Evolutionary conservation across 768 basidiomycete genomes (phyloP), one percentile per base, ranked within the genome.

Genomic region (Agaricus bisporus): DNA sequence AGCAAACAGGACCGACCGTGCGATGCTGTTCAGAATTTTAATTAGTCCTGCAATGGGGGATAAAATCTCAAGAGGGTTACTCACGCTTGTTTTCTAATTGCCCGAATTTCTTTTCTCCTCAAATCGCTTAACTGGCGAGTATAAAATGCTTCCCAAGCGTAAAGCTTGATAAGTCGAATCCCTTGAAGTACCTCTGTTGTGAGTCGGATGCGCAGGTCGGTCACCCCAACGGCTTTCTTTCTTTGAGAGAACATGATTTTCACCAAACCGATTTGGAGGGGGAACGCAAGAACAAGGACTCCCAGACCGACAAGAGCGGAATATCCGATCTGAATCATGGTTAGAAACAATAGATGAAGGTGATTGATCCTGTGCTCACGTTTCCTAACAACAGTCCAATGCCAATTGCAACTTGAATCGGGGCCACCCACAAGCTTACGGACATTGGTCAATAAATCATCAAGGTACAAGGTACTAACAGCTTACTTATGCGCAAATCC

Each of bases 151-250:
- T 82, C 82, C 77, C 81, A 85, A 0, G 79, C 79, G 60, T 81
- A 85, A 26, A 76, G 68, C 65, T 87, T 87, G 60, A 87, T 73
- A 4, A 85, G 71, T 3, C 85, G 75, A 51, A 87, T 84, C 39
- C 81, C 81, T 64, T 83, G 82, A 12, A 90, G 66, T 2, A 88
- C 75, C 70, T 88, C 88, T 1, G 78, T 82, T 0, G 80, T 76
- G 20, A 87, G 70, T 12, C 85, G 70, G 10, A 88, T 81, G 11
- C 87, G 77, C 46, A 72, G 72, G 59, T 90, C 88, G 4, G 86
- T 86, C 54, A 86, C 74, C 58, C 79, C 75, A 48, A 87, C 78
- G 26, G 78, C 79, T 58, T 80, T 80, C 51, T 70, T 68, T 29
- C 78, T 73, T 55, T 81, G 79, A 9, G 57, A 61, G 60, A 82